Base-by-base conservation (phyloP, 208 protist genomes). In the Herpetomonas muscarum region DNA sequence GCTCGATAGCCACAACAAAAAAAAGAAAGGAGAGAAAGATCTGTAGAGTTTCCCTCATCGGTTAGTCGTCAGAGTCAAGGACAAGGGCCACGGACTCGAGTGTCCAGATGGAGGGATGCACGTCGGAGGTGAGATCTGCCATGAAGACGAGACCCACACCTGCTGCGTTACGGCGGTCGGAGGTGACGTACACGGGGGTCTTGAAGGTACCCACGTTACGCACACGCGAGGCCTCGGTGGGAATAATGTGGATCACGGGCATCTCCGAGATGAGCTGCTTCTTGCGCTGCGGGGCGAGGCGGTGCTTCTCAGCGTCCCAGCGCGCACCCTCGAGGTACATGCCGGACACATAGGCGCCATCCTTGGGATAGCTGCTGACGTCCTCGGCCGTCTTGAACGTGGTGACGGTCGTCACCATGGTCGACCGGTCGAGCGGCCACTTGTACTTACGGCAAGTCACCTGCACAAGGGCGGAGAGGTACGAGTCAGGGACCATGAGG, bases 151-250 rank as follows among this genome's bases (percentile, higher is more conserved):
- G 74, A n/a, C 98, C 98, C 0, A 98, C 97, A 32, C 98, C 98
- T 57, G 96, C 98, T 9, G 96, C 97, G 59, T 98, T 98, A 10
- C 93, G 80, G 30, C 98, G 81, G 32, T 97, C 92, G 17, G 92
- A 90, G 22, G 98, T 99, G 9, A 98, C 90, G 81, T 99, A 99
- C 30, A 99, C 97, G n/a, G 98, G 98, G 17, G 98, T 98, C 30
- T 81, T 81, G 60, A 99, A 97, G 9, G 93, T 98, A 46, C 90
- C 91, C 24, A 97, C 85, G 30, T 87, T 85, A 77, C 98, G 98
- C 17, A 99, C 67, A 19, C 96, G 93, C 37, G 84, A 94, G 24
- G 75, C 66, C 79, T 99, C 97, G 5, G 96, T 96, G 17, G 98
- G 98, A 37, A 99, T 87, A 59, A 99, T 90, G 62, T 99, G 87